phyloP scores from a whole-genome alignment of 2,329 filamentous ascomycete species.

The Beauveria scarabaeidicola region DNA sequence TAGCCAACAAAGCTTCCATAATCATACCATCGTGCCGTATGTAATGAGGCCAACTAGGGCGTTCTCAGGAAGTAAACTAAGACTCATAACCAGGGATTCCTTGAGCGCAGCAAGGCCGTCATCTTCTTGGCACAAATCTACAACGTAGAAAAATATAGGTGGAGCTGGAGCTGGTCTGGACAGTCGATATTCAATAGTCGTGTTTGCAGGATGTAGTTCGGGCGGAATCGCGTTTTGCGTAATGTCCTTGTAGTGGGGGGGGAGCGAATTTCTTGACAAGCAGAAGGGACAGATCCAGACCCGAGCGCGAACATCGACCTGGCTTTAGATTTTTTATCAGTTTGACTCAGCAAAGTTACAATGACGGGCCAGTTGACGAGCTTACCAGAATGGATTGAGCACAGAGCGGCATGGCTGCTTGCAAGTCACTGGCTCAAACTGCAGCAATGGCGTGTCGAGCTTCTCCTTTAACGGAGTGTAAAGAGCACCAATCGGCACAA shows the following conservation, averaged over 20 bases:
- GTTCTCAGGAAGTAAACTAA: constrained; percentile 73
- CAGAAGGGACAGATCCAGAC: constrained; percentile 90
- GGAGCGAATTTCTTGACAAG: constrained; percentile 71
- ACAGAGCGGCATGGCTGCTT: constrained; percentile 93
- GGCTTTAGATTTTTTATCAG: constrained; percentile 44
- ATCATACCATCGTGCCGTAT: constrained; percentile 78
- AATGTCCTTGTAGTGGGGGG: constrained; percentile 85
- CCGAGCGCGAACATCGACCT: constrained; percentile 74
- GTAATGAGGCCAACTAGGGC: constrained; percentile 77
- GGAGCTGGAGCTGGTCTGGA: constrained; percentile 75
- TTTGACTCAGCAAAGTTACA: not conserved
- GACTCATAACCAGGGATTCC: constrained; percentile 78
- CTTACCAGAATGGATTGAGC: constrained; percentile 93
- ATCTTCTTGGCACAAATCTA: constrained; percentile 83
- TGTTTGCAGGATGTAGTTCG: constrained; percentile 72
- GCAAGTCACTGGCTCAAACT: constrained; percentile 95
- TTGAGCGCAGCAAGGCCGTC: constrained; percentile 76
- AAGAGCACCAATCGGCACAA: constrained; percentile 90
- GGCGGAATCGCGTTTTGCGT: constrained; percentile 74
- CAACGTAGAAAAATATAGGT: constrained; percentile 79
- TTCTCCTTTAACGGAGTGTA: constrained; percentile 97
- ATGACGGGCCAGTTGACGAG: too few relatives aligned
- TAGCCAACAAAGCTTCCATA: too few relatives aligned
- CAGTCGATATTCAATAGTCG: constrained; percentile 82
- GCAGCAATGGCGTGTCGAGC: constrained; percentile 75